Base-by-base conservation (phyloP, 768 basidiomycete genomes). In the Coprinellus micaceus region DNA sequence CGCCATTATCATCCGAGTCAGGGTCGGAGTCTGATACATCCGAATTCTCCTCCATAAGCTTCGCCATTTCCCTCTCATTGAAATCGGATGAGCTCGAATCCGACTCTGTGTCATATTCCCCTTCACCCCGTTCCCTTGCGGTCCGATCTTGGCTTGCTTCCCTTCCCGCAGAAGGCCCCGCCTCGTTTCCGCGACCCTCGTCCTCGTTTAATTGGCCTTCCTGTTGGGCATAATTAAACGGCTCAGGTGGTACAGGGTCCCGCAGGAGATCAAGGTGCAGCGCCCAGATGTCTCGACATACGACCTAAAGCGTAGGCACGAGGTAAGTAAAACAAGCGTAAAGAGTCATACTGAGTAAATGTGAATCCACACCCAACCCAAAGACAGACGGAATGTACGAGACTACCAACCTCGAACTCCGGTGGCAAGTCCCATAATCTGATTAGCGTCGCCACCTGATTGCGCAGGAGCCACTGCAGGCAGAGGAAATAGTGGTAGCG, bases 201-300 rank as follows among this genome's bases (percentile, higher is more conserved):
- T 43, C 13, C 11, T 17, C 29, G 25, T 26, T 49, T 22, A 63
- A 58, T 26, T 54, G 49, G n/a, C 36, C 58, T 25, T 61, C 53
- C 45, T 71, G 46, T 54, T 77, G 76, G n/a, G 71, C 61, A 61
- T 79, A 70, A 39, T 77, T 64, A 58, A 81, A 76, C 10, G 87
- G 83, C 62, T 89, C 89, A 13, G 83, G 71, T 10, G 82, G 77
- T 0, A 82, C 83, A 10, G 84, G 83, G 39, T 75, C 71, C 6
- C 82, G 81, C 15, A 90, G 71, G 17, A 87, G 71, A 43, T 74
- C 74, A n/a, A 94, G 73, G 69, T 91, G 79, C 3, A 91, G 71
- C 0, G 83, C 80, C 92, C 91, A 94, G n/a, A 90, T 56, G 63
- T 94, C 91, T 62, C 84, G 79, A 66, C 89, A 93, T 26, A 91